Base-by-base conservation (phyloP, 2,329 filamentous ascomycete species). In the Zasmidium citrigriseum region DNA sequence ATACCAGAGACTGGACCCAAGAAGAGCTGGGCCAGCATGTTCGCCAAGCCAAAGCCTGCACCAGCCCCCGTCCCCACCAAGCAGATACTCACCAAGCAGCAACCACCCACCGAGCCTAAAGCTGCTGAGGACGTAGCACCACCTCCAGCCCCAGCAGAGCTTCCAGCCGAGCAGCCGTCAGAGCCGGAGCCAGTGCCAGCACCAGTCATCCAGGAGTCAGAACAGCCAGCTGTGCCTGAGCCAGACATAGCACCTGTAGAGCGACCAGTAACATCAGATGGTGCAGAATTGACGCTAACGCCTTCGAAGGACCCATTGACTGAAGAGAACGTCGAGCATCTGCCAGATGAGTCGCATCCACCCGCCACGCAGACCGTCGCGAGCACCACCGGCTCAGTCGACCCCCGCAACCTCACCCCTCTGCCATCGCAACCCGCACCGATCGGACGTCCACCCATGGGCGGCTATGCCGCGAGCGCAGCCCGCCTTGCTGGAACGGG, bases 381-480 rank as follows among this genome's bases (percentile, higher is more conserved):
- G 64, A 97, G 93, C 82, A 96, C 93, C 59, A 90, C 91, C 67
- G 95, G 93, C 75, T 92, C 91, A 18, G 88, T 89, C 80, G 91
- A 96, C 71, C 85, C 88, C 58, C 84, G 86, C 72, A 87, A 82
- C 72, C 80, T 84, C 44, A 91, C 89, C 4, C 88, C 89, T 38
- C 76, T 89, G 12, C 69, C 70, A 23, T 60, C 61, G 20, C 86
- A 87, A 67, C 85, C 86, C 67, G 83, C 85, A 24, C 74, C 88
- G 77, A 76, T 84, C 76, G 76, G 80, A 27, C 85, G 88, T 60
- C 81, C 86, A 44, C 82, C 86, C 45, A 76, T 88, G 54, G 89
- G 89, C 70, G 90, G 90, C 54, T 96, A 86, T 73, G 90, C 89
- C 51, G 83, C 90, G n/a, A 89, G 88, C 51, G 91, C 91, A 23